Evolutionary conservation across 2,329 filamentous ascomycete genomes (phyloP).

Genomic region (Tolypocladium ovalisporum): DNA sequence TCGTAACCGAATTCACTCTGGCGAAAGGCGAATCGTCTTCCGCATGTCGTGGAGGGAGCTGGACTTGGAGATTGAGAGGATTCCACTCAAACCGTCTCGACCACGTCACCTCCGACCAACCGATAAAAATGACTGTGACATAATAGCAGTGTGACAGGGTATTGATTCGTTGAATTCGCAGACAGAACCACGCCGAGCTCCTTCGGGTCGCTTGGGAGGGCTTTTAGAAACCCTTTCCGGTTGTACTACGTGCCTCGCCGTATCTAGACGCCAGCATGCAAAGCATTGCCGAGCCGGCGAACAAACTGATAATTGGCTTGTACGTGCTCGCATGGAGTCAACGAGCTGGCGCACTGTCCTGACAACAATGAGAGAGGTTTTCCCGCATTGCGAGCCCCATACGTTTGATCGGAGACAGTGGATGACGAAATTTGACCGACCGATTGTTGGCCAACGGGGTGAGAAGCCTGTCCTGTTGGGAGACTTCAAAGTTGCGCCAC

Average conservation of each 20-base stretch:
- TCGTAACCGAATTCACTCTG: too few species aligned
- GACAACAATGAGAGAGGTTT: not conserved
- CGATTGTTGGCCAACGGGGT: not conserved
- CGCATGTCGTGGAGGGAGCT: not conserved
- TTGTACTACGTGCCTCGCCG: not conserved
- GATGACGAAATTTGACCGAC: not conserved
- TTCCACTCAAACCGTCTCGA: not conserved
- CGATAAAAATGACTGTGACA: not conserved
- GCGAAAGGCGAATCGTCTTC: too few species aligned
- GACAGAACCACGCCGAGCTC: not conserved
- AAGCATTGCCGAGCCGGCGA: not conserved
- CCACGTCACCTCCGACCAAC: not conserved
- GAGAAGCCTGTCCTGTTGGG: not conserved
- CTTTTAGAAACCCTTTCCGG: not conserved
- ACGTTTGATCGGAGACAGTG: not conserved
- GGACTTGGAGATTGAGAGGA: not conserved
- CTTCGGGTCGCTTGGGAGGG: not conserved
- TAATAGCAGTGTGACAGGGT: not conserved
- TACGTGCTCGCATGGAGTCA: not conserved
- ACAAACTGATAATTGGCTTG: too few species aligned
- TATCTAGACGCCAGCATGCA: not conserved
- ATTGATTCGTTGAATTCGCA: not conserved
- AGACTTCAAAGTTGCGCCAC: not conserved
- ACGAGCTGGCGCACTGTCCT: not conserved
- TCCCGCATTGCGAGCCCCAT: not conserved